These are phyloP conservation scores for Helotiales sp. DNA, from an alignment of 2,329 filamentous ascomycete genomes.

Conservation along the genomic window DNA sequence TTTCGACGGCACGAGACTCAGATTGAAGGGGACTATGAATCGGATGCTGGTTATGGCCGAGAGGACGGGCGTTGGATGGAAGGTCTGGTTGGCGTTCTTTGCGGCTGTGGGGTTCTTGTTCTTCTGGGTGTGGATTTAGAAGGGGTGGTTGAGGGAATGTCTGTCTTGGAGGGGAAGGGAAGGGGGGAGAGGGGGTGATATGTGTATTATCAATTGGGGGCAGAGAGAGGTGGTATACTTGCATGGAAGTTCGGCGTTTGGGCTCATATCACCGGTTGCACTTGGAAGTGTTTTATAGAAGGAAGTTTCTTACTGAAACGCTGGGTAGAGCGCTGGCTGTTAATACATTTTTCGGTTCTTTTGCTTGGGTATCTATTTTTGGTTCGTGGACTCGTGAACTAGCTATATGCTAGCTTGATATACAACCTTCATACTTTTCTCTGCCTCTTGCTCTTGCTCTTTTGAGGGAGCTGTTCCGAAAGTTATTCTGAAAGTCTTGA, in stretches of 20 bases:
- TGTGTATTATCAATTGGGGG: not conserved
- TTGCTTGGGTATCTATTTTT: not conserved
- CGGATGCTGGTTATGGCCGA: constrained; percentile 96
- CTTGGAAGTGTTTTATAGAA: not conserved
- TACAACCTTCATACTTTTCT: not conserved
- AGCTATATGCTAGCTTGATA: not conserved
- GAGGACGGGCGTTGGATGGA: constrained; percentile 93
- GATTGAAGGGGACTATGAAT: constrained; percentile 92
- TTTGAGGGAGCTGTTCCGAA: not conserved
- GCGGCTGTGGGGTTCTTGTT: constrained; percentile 81
- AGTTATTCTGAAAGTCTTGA: not conserved
- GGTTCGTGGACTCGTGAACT: not conserved
- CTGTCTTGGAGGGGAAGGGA: not conserved
- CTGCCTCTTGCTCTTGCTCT: too few relatives aligned
- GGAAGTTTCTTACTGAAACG: not conserved
- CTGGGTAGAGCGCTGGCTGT: constrained; percentile 9
- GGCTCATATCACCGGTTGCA: not conserved
- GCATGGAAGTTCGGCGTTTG: constrained; percentile 12
- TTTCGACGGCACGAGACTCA: constrained; percentile 83
- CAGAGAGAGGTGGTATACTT: not conserved
- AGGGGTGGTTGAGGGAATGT: not conserved
- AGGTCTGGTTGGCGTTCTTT: constrained; percentile 91
- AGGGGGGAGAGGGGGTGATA: not conserved
- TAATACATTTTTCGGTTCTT: constrained; percentile 10
- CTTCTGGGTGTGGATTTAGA: constrained; percentile 88